These are phyloP conservation scores for Phanerochaete sordida DNA, from an alignment of 768 basidiomycete species.

Conservation along the genomic window DNA sequence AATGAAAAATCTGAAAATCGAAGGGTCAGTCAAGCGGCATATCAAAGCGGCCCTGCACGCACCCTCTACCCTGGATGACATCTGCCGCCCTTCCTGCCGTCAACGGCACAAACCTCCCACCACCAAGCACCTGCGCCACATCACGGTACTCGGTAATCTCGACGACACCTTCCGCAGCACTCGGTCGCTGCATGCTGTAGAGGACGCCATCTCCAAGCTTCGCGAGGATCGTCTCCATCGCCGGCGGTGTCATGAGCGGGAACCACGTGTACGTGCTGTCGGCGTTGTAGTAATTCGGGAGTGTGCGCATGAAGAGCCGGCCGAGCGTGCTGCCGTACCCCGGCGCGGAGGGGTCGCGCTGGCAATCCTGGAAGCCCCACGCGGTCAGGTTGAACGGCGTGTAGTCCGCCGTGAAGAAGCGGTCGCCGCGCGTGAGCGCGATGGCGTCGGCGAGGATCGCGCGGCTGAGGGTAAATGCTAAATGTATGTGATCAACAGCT, in stretches of 20 bases:
- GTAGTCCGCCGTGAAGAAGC: conserved; percentile 78
- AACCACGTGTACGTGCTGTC: conserved; percentile 82
- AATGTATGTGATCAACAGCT: neutral
- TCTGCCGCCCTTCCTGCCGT: conserved; percentile 48
- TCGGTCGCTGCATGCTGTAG: conserved; percentile 57
- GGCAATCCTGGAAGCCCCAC: conserved; percentile 84
- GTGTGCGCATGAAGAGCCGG: conserved; percentile 69
- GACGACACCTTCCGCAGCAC: conserved; percentile 20
- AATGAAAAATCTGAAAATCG: conserved; percentile 66
- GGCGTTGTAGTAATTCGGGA: conserved; percentile 65
- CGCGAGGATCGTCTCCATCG: conserved; percentile 58
- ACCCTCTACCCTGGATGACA: conserved; percentile 63
- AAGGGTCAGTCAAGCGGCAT: too few species aligned
- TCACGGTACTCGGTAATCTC: conserved; percentile 44
- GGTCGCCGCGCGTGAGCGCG: conserved; percentile 81
- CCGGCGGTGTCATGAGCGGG: conserved; percentile 77
- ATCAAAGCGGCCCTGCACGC: too few species aligned
- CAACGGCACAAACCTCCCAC: conserved; percentile 43
- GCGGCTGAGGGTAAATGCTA: conserved; percentile 78
- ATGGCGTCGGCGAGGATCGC: conserved; percentile 87
- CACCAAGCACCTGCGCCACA: conserved; percentile 51
- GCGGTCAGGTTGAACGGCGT: conserved; percentile 78
- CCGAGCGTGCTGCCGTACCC: conserved; percentile 79
- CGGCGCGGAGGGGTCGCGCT: conserved; percentile 64
- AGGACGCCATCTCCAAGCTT: conserved; percentile 50